Conservation (phyloP, 108 stramenopile genomes). For the Heterococcus sp. region DNA sequence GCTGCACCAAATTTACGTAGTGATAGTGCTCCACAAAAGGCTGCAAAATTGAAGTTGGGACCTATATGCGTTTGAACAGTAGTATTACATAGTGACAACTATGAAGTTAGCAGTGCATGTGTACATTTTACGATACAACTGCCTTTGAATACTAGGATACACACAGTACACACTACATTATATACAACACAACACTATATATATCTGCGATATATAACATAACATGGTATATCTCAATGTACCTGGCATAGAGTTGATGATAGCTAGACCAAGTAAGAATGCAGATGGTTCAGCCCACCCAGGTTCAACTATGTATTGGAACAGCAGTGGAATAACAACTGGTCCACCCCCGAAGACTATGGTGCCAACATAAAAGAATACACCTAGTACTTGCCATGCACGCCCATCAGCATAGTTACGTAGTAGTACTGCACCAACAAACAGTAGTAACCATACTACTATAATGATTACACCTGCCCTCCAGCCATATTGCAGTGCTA, state of each 20-base stretch:
- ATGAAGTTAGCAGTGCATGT: no score
- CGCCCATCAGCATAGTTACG: background rate
- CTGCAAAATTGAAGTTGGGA: no score
- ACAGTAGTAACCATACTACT: background rate
- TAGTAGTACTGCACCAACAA: background rate
- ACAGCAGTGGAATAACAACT: background rate
- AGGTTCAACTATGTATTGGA: background rate
- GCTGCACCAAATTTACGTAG: no score
- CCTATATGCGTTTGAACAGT: no score
- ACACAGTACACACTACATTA: no score
- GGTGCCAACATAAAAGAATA: background rate
- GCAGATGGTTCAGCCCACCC: background rate
- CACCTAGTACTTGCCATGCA: background rate
- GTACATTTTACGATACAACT: no score
- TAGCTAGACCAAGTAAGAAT: background rate
- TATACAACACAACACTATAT: no score
- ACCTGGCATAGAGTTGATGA: background rate
- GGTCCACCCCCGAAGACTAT: background rate
- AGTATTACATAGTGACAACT: no score
- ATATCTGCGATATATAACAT: no score
- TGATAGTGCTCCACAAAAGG: no score
- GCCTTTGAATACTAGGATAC: no score
- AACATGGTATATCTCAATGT: no score
- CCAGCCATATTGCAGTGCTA: background rate
- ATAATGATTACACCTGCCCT: background rate